Evolutionary conservation across 2,329 filamentous ascomycete species (phyloP).

Genomic region (Anisogramma anomala): DNA sequence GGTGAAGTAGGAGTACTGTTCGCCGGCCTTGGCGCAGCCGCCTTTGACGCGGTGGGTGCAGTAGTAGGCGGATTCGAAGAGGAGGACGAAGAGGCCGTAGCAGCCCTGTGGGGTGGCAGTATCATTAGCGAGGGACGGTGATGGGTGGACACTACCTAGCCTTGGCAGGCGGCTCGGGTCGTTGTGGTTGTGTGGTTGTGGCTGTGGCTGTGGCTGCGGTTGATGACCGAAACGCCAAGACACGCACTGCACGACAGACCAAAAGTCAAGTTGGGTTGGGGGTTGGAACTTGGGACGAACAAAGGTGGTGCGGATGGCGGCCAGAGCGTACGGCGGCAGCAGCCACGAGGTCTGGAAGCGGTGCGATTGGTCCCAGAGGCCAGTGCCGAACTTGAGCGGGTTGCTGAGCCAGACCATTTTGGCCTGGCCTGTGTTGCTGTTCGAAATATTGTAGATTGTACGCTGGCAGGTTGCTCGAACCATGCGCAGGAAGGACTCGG

Average conservation of each 20-base stretch:
- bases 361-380: constrained; percentile 43
- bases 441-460: too few relatives aligned
- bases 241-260: not conserved
- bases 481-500: too few relatives aligned
- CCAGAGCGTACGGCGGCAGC: constrained; percentile 53
- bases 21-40: constrained; percentile 34
- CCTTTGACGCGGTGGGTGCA: constrained; percentile 37
- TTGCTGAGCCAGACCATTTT: constrained; percentile 11
- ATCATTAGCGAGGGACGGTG: not conserved
- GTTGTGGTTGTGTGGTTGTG: too few relatives aligned
- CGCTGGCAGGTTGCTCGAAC: too few relatives aligned
- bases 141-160: constrained; percentile 2
- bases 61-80: constrained; percentile 58
- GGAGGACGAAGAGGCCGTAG: constrained; percentile 58
- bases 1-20: constrained; percentile 73
- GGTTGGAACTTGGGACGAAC: constrained; percentile 25
- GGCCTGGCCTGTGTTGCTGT: not conserved
- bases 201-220: too few relatives aligned
- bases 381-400: constrained; percentile 27
- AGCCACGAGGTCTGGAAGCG: constrained; percentile 75
- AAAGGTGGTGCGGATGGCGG: constrained; percentile 42
- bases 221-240: too few relatives aligned
- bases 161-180: too few relatives aligned
- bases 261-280: not conserved
- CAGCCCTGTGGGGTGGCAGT: constrained; percentile 30